Conservation (phyloP, 495 filamentous ascomycete species). For the Penicillium coprophilum region DNA sequence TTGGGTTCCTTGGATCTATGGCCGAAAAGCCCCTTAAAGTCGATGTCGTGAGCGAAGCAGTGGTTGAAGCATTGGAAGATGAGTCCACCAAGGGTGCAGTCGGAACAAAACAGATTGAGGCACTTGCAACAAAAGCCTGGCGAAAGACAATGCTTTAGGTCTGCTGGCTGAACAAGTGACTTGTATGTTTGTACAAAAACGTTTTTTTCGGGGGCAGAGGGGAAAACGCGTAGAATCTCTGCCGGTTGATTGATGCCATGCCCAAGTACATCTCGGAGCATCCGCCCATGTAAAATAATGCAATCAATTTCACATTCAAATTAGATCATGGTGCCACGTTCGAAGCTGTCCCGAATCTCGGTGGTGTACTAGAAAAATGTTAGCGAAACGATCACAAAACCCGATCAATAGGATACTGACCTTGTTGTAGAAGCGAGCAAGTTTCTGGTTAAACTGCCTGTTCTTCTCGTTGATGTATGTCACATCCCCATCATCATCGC, state of each 20-base stretch:
- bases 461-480: slow-evolving; percentile 99
- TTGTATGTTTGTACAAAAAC: slow-evolving; percentile 2
- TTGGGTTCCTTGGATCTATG: slow-evolving; percentile 73
- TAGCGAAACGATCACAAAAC: slow-evolving; percentile 21
- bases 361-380: slow-evolving; percentile 72
- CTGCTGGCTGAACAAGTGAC: slow-evolving; percentile 2
- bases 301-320: slow-evolving; percentile 19
- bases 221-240: slow-evolving; percentile 8
- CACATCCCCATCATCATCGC: slow-evolving; percentile 79
- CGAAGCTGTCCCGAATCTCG: slow-evolving; percentile 96
- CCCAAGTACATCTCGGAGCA: slow-evolving; percentile 9
- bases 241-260: slow-evolving; percentile 6
- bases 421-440: slow-evolving; percentile 95
- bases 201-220: slow-evolving; percentile 1
- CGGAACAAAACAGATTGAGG: slow-evolving; percentile 67
- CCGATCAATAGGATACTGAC: slow-evolving; percentile 38
- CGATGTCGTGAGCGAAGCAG: slow-evolving; percentile 79
- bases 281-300: slow-evolving; percentile 28
- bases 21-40: slow-evolving; percentile 83
- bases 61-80: slow-evolving; percentile 76
- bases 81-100: slow-evolving; percentile 66
- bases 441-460: slow-evolving; percentile 98
- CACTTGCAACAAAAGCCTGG: slow-evolving; percentile 73
- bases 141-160: slow-evolving; percentile 74
- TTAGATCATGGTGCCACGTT: slow-evolving; percentile 78